Evolutionary conservation across 805 yeast genomes (phyloP).

Genomic region (Monosporozyma solicola): DNA sequence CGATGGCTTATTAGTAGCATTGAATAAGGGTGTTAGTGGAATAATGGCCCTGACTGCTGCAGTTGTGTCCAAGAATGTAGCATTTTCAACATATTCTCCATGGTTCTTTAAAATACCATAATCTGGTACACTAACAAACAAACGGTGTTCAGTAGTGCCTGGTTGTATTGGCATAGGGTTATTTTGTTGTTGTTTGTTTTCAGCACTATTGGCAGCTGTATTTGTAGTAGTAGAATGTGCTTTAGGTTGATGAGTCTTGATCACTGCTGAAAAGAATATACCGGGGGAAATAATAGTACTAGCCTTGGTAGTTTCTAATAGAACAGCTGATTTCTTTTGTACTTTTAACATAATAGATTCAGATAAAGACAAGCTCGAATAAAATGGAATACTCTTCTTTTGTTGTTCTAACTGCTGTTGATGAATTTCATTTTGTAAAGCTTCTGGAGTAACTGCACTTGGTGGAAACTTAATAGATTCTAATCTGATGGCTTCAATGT

Average conservation of each 20-base stretch:
- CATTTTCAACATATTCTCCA: constrained; percentile 67
- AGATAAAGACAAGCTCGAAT: constrained; percentile 21
- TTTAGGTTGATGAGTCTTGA: constrained; percentile 18
- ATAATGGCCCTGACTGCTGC: constrained; percentile 64
- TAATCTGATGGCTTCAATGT: constrained; percentile 34
- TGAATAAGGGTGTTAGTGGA: constrained; percentile 59
- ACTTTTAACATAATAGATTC: constrained; percentile 35
- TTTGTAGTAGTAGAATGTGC: constrained; percentile 13
- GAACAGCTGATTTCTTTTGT: constrained; percentile 45
- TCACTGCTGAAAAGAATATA: constrained; percentile 63
- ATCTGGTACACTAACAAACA: constrained; percentile 76
- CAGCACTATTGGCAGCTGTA: not conserved
- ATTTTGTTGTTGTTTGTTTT: not conserved
- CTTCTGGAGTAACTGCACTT: constrained; percentile 28
- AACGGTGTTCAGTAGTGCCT: constrained; percentile 28
- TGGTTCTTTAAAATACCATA: constrained; percentile 73
- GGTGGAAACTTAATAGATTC: constrained; percentile 61
- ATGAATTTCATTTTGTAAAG: constrained; percentile 26
- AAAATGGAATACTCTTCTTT: constrained; percentile 27
- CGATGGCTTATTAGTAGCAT: constrained; percentile 63
- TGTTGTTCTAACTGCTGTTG: constrained; percentile 34
- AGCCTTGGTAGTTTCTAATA: constrained; percentile 49
- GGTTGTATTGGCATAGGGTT: not conserved
- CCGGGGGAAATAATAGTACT: constrained; percentile 73
- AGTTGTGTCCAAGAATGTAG: constrained; percentile 57